phyloP scores from a whole-genome alignment of 2,329 filamentous ascomycete genomes.

The Cryphonectria naterciae region DNA sequence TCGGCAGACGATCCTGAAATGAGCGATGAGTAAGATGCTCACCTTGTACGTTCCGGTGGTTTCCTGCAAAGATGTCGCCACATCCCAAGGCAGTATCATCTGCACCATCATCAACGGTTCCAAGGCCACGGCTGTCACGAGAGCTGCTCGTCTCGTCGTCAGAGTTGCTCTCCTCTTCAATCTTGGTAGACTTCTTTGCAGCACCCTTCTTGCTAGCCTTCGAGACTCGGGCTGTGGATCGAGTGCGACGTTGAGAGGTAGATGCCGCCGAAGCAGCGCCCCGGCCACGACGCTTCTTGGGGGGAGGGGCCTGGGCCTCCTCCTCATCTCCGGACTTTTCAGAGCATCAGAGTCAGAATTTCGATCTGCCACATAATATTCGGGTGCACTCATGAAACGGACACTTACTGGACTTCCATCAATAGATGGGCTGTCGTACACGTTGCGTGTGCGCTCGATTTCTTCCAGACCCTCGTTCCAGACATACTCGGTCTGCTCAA shows the following conservation, averaged over 20 bases:
- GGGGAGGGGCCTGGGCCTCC: slow-evolving; percentile 36
- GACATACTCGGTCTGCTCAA: slow-evolving; percentile 68
- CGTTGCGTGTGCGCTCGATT: slow-evolving; percentile 56
- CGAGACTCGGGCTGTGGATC: slow-evolving; percentile 17
- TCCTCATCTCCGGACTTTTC: slow-evolving; percentile 28
- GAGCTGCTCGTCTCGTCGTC: slow-evolving; percentile 18
- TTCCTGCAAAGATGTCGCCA: slow-evolving; percentile 18
- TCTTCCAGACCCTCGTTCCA: slow-evolving; percentile 56
- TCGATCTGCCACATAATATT: not conserved
- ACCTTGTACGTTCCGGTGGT: slow-evolving; percentile 17
- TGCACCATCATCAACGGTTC: slow-evolving; percentile 10
- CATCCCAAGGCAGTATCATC: not conserved
- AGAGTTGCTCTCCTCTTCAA: slow-evolving; percentile 18
- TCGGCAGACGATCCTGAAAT: too few species aligned
- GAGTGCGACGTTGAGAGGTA: slow-evolving; percentile 28
- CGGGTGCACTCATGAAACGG: not conserved
- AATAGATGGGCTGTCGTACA: slow-evolving; percentile 63
- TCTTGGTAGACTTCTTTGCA: slow-evolving; percentile 14
- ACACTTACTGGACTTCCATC: slow-evolving; percentile 54
- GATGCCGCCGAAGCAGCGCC: slow-evolving; percentile 20
- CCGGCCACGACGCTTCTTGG: slow-evolving; percentile 37
- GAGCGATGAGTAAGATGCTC: not conserved
- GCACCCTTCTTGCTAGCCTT: slow-evolving; percentile 13
- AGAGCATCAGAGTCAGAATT: not conserved
- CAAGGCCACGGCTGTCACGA: not conserved